These are phyloP conservation scores for Rutstroemia sp. DNA, from an alignment of 2,329 filamentous ascomycete genomes.

Conservation along the genomic window DNA sequence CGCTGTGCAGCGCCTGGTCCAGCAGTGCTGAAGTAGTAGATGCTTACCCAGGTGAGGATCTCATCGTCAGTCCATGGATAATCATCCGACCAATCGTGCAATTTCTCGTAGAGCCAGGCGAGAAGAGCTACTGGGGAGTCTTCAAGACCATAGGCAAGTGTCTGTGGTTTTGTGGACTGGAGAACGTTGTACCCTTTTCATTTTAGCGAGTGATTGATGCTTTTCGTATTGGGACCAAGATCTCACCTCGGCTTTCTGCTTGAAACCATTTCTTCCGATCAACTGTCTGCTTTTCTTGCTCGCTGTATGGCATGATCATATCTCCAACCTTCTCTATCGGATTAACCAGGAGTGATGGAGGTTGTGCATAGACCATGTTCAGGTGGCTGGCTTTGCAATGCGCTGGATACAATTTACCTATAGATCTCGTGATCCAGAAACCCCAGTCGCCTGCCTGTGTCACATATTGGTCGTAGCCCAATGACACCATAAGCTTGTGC, in stretches of 20 bases:
- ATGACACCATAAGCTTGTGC: slow-evolving; percentile 60
- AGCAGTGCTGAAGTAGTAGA: slow-evolving; percentile 65
- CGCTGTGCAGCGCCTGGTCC: slow-evolving; percentile 59
- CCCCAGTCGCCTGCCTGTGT: slow-evolving; percentile 68
- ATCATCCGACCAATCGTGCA: slow-evolving; percentile 66
- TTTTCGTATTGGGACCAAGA: background rate
- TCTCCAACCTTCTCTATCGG: slow-evolving; percentile 52
- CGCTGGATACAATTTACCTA: slow-evolving; percentile 52
- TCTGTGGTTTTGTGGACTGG: slow-evolving; percentile 65
- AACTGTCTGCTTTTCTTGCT: slow-evolving; percentile 38
- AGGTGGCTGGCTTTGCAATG: slow-evolving; percentile 53
- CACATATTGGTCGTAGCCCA: slow-evolving; percentile 57
- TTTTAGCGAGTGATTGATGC: fast-evolving
- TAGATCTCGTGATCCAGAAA: slow-evolving; percentile 53
- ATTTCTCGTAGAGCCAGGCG: slow-evolving; percentile 76
- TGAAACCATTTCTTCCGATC: slow-evolving; percentile 51
- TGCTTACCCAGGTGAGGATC: slow-evolving; percentile 64
- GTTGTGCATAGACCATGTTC: slow-evolving; percentile 45
- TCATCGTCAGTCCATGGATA: slow-evolving; percentile 73
- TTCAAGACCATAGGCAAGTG: slow-evolving; percentile 59
- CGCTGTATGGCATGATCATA: slow-evolving; percentile 44
- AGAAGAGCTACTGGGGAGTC: slow-evolving; percentile 65
- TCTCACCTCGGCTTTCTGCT: slow-evolving; percentile 32
- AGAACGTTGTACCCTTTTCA: slow-evolving; percentile 47
- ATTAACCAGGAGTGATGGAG: slow-evolving; percentile 42